Evolutionary conservation across 2,329 filamentous ascomycete species (phyloP).

Genomic region (Colletotrichum sansevieriae): DNA sequence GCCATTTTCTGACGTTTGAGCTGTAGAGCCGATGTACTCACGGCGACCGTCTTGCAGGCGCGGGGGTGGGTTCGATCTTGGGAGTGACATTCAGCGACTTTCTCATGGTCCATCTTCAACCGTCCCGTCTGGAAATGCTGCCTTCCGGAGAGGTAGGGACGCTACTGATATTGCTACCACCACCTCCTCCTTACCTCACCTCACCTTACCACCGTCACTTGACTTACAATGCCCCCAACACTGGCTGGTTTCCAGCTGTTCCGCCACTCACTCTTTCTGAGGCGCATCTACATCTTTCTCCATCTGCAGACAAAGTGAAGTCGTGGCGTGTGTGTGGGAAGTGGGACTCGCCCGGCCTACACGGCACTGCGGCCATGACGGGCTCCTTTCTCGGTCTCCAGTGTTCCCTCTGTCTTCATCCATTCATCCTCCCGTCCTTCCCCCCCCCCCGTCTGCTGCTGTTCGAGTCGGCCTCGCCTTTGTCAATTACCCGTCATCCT

Average conservation of each 20-base stretch:
- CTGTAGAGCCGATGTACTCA: slow-evolving; percentile 23
- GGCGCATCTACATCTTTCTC: slow-evolving; percentile 26
- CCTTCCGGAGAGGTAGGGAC: slow-evolving; percentile 17
- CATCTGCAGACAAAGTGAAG: slow-evolving; percentile 3
- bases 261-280: slow-evolving; percentile 11
- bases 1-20: slow-evolving; percentile 7
- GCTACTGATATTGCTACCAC: slow-evolving; percentile 16
- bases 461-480: slow-evolving; percentile 1
- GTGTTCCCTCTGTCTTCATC: slow-evolving; percentile 1
- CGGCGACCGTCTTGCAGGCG: background rate
- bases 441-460: too few relatives aligned
- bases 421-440: background rate
- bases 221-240: too few relatives aligned
- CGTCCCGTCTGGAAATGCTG: slow-evolving; percentile 18
- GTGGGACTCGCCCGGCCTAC: slow-evolving; percentile 43
- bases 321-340: slow-evolving; percentile 31
- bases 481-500: background rate
- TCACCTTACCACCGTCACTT: background rate
- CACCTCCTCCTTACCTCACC: background rate
- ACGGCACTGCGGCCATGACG: slow-evolving; percentile 25
- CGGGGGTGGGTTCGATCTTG: background rate
- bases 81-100: slow-evolving; percentile 28
- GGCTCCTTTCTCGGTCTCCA: slow-evolving; percentile 30
- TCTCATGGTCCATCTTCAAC: background rate
- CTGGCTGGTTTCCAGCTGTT: background rate